Percentiles rank a stretch among this genome's conserved stretches.
Evolutionary conservation across 305 asterid species (phyloP).

Genomic region (Ilex paraguariensis): DNA sequence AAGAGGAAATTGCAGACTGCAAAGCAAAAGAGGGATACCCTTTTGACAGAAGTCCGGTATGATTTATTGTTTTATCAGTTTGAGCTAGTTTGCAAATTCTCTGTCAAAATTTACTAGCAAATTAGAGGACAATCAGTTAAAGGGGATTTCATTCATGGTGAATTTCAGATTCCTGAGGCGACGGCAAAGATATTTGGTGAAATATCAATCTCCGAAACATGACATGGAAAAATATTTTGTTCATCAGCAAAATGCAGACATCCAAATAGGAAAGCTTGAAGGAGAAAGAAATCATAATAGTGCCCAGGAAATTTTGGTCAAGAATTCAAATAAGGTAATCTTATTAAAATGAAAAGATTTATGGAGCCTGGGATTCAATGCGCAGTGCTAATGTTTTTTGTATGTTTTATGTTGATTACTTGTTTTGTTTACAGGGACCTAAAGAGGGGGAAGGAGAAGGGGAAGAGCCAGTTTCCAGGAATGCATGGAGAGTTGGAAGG

Average conservation of each 20-base stretch:
- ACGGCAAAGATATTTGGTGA: constrained; percentile 24
- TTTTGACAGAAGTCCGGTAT: constrained; percentile 47
- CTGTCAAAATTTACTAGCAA: neutral
- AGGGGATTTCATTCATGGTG: neutral
- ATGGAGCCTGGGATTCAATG: constrained; percentile 1
- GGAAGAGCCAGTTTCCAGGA: constrained; percentile 4
- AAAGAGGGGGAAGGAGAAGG: constrained; percentile 15
- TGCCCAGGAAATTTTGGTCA: constrained; percentile 5
- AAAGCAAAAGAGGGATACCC: constrained; percentile 26
- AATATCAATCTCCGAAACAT: constrained; percentile 12
- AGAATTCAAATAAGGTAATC: constrained; percentile 18
- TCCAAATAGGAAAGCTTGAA: constrained; percentile 15
- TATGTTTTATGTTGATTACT: neutral
- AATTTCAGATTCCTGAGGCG: constrained; percentile 48
- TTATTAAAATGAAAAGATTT: neutral
- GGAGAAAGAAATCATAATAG: constrained; percentile 9
- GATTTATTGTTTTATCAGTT: neutral
- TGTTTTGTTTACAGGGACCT: constrained; percentile 20
- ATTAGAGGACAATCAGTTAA: neutral
- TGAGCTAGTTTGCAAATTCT: neutral
- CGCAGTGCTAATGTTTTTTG: neutral
- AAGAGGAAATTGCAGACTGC: constrained; percentile 56
- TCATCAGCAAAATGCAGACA: constrained; percentile 10
- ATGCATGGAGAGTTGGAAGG: constrained; percentile 9
- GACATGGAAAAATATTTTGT: neutral